These are phyloP conservation scores for Endothia cerciana DNA, from an alignment of 2,329 filamentous ascomycete species.

Conservation along the genomic window DNA sequence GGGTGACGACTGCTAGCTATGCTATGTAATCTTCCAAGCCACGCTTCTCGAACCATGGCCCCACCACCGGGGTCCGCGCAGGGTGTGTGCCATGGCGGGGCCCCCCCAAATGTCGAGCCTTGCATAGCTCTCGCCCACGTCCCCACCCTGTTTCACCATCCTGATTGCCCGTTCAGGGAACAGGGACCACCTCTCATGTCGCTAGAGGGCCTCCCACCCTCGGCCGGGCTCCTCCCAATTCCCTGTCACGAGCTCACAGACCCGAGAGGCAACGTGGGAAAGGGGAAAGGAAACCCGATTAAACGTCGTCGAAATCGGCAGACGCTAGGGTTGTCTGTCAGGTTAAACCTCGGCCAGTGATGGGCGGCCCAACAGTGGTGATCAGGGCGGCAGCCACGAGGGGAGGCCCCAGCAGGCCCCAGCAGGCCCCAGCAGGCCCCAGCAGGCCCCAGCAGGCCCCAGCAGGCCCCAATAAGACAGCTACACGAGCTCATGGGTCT, in stretches of 20 bases:
- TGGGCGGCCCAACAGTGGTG: background rate
- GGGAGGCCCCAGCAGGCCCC: background rate
- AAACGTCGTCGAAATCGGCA: background rate
- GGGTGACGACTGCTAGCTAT: background rate
- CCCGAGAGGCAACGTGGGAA: background rate
- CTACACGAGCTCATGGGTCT: constrained; percentile 20
- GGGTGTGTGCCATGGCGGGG: too few species aligned
- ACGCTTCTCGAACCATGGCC: constrained; percentile 4
- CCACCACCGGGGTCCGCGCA: background rate
- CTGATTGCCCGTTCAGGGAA: background rate
- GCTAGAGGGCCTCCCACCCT: background rate
- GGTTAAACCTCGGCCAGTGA: constrained; percentile 15
- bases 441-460: background rate
- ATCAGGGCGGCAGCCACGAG: constrained; percentile 13
- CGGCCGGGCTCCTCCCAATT: background rate
- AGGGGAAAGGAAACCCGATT: background rate
- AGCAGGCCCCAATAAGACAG: background rate
- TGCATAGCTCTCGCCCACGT: background rate
- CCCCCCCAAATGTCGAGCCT: constrained; percentile 1
- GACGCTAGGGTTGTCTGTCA: constrained; percentile 3
- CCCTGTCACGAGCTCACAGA: background rate
- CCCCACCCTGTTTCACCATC: constrained; percentile 14
- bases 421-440: too few species aligned
- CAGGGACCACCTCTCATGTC: constrained; percentile 5
- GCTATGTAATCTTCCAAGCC: background rate